These are phyloP conservation scores for Pyrenochaeta sp. DNA, from an alignment of 2,329 filamentous ascomycete species.

Conservation along the genomic window DNA sequence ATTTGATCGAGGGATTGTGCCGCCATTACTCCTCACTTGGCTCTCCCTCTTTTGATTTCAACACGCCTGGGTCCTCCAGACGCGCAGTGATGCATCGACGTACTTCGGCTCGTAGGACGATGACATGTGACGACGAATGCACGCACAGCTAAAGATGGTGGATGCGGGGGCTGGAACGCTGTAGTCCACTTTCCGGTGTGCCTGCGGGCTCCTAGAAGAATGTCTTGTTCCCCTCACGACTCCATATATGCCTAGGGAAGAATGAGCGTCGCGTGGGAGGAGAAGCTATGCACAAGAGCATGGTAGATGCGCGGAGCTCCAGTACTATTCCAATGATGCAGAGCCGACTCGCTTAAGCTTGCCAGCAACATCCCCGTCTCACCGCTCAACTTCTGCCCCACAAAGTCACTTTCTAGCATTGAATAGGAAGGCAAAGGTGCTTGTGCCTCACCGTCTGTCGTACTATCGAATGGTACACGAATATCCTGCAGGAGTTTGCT, in stretches of 20 bases:
- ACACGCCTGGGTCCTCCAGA: not conserved
- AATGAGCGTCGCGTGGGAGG: conserved; percentile 2
- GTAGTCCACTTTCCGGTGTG: not conserved
- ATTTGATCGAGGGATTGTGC: conserved; percentile 75
- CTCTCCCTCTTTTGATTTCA: not conserved
- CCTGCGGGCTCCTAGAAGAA: not conserved
- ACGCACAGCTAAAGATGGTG: not conserved
- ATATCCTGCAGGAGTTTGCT: conserved; percentile 3
- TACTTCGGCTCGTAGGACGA: not conserved
- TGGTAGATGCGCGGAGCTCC: not conserved
- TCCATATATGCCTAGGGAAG: not conserved
- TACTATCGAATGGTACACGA: not conserved
- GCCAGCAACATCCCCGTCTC: not conserved
- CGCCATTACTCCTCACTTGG: conserved; percentile 17
- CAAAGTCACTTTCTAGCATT: not conserved
- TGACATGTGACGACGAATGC: conserved; percentile 10
- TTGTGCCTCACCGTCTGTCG: not conserved
- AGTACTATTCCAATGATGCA: not conserved
- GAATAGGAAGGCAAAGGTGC: not conserved
- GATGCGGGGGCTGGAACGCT: not conserved
- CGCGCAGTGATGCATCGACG: not conserved
- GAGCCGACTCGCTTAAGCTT: conserved; percentile 3
- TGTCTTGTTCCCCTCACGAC: not conserved
- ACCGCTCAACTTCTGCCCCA: not conserved
- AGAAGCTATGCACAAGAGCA: not conserved